These are phyloP conservation scores for Arthrinium puccinioides DNA, from an alignment of 2,329 filamentous ascomycete species.

Conservation along the genomic window DNA sequence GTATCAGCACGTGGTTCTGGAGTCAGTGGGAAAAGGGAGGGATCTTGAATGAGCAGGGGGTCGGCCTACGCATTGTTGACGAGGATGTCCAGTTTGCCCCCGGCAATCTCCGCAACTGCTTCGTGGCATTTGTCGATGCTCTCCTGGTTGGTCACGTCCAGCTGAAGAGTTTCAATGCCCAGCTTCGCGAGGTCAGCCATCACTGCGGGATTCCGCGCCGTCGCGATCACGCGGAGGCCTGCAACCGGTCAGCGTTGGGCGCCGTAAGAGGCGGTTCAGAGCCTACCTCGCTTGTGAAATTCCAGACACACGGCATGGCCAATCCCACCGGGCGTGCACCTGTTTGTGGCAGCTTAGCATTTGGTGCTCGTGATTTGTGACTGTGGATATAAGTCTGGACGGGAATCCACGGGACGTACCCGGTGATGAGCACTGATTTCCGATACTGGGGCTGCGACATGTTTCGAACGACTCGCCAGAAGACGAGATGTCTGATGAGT, in stretches of 20 bases:
- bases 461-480: too few species aligned
- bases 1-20: too few species aligned
- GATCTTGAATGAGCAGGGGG: not conserved
- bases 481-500: too few species aligned
- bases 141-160: not conserved
- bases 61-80: constrained; percentile 51
- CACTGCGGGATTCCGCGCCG: not conserved
- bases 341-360: constrained; percentile 18
- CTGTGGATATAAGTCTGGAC: not conserved
- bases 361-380: not conserved
- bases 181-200: not conserved
- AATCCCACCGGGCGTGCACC: constrained; percentile 52
- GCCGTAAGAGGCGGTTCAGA: not conserved
- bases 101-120: constrained; percentile 39
- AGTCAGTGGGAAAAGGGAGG: not conserved
- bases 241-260: too few species aligned
- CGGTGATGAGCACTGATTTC: constrained; percentile 6
- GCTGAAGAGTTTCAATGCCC: not conserved
- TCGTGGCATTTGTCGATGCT: constrained; percentile 31
- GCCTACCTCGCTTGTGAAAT: constrained; percentile 42
- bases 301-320: constrained; percentile 46
- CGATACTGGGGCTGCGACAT: not conserved
- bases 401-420: not conserved
- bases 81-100: constrained; percentile 49
- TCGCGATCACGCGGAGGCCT: constrained; percentile 48